Evolutionary conservation across 2,329 filamentous ascomycete species (phyloP), one percentile per base, ranked within the genome.

Genomic region (Cercospora nicotianae): DNA sequence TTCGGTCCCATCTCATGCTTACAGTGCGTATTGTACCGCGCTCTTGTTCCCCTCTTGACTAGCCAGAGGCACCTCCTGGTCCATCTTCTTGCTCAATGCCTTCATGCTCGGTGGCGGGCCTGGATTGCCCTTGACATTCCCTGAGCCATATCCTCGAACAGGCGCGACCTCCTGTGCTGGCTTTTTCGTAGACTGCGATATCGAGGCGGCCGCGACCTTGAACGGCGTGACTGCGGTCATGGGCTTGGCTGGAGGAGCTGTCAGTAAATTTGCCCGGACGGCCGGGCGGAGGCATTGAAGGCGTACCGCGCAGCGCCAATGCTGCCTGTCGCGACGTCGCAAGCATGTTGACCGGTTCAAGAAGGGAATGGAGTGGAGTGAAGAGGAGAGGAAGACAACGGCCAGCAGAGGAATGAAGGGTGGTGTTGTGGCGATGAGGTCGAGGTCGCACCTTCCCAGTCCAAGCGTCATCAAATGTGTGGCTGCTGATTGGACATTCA

Each of bases 21-120:
- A 94, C 91, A 96, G 85, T 72, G 91, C 92, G 80, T 93, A 94
- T 89, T 96, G 91, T 76, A 94, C 84, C 68, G 88, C 87, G 75
- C 91, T 89, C 85, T 94, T 92, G 81, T 90, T 92, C 72, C 85
- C 85, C 81, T 93, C 90, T 82, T 96, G 89, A 80, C 90, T 94
- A 72, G 90, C 84, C 68, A 95, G 84, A 71, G 88, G 89, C 66
- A 95, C 91, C 82, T 94, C 90, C 68, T 76, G 77, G 78, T 86
- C 87, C 75, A 89, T 87, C 75, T 83, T 83, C 33, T 78, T 78
- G 51, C 78, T 80, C 36, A 82, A 74, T 26, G 73, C 70, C 76
- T 85, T 86, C 81, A 85, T 81, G 45, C 83, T 82, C 42, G 80
- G 81, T 66, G 83, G 82, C 73, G 81, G 83, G 78, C 81, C 84